These are phyloP conservation scores for Citeromyces siamensis DNA, from an alignment of 1,139 yeast genomes.

Conservation along the genomic window DNA sequence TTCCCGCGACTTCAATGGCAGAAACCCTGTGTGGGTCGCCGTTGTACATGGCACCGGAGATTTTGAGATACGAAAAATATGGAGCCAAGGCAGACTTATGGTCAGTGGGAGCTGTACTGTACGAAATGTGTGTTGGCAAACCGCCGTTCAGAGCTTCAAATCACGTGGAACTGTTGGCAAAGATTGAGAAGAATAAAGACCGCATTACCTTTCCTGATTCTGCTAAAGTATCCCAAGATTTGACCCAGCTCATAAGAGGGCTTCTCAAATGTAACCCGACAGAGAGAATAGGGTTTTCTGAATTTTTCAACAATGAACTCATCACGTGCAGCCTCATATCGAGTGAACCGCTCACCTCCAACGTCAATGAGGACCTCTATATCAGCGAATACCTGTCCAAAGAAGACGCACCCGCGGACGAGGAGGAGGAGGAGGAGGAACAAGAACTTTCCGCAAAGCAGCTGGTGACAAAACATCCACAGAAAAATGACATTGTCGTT, in stretches of 20 bases:
- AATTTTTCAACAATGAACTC: slow-evolving; percentile 63
- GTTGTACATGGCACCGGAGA: slow-evolving; percentile 97
- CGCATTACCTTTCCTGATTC: slow-evolving; percentile 60
- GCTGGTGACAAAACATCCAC: slow-evolving; percentile 6
- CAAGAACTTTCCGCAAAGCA: neutral
- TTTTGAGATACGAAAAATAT: slow-evolving; percentile 84
- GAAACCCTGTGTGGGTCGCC: slow-evolving; percentile 98
- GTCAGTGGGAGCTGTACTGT: slow-evolving; percentile 95
- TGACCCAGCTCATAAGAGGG: slow-evolving; percentile 59
- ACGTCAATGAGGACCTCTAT: slow-evolving; percentile 66
- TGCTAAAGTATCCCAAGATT: slow-evolving; percentile 46
- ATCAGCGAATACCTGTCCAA: slow-evolving; percentile 60
- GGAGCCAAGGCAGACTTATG: slow-evolving; percentile 96
- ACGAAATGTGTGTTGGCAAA: slow-evolving; percentile 89
- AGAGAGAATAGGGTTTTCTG: slow-evolving; percentile 78
- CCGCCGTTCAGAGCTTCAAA: slow-evolving; percentile 94
- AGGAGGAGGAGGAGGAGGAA: slow-evolving; percentile 2
- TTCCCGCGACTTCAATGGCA: slow-evolving; percentile 88
- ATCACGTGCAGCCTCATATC: slow-evolving; percentile 32
- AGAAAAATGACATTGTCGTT: slow-evolving; percentile 29
- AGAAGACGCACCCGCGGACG: neutral
- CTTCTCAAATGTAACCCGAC: slow-evolving; percentile 76
- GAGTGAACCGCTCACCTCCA: slow-evolving; percentile 35
- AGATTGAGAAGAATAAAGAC: slow-evolving; percentile 75
- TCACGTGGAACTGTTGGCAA: slow-evolving; percentile 78